Base-by-base conservation (phyloP, 306 rosid genomes). In the Mucuna pruriens region DNA sequence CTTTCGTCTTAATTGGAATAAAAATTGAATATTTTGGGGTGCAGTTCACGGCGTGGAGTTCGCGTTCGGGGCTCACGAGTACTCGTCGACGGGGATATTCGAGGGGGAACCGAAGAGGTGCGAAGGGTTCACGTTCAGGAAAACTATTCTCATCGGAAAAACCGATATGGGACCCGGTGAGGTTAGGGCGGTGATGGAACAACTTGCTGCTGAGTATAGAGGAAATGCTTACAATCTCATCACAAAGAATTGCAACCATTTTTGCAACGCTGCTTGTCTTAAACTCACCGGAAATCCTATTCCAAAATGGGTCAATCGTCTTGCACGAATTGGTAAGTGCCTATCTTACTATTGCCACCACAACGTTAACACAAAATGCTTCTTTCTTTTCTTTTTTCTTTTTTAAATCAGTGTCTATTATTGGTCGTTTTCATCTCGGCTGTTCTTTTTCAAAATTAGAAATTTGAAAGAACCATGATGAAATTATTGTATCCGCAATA, bases 221-320 rank as follows among this genome's bases (percentile, higher is more conserved):
- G 98, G 98, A n/a, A 90, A 91, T 79, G 94, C 97, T 16, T 95
- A 95, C 34, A 92, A 95, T 79, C 82, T 95, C 72, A 91, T 95
- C 55, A 85, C 95, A 29, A 95, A 95, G 74, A 95, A 92, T 76
- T 95, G 97, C 87, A 95, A 95, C 84, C 98, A 95, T 83, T 95
- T 92, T 55, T 91, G 97, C 83, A 88, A 88, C 44, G 91, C 88
- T 76, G 95, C 94, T 75, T 91, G 94, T 73, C 5, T 95, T 71
- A 86, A 79, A 81, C 84, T 92, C 85, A 90, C 97, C 3, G 97
- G 90, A 54, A 94, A 91, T 77, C 67, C 97, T 39, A 94, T 94
- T 11, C 98, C 98, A 0, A 87, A 87, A 79, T 94, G 98, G 98
- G 89, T 94, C 75, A 94, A 94, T 90, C 97, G 98, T 39, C 97